Conservation (phyloP, 108 stramenopile genomes). For the Cyclotella distinguenda region DNA sequence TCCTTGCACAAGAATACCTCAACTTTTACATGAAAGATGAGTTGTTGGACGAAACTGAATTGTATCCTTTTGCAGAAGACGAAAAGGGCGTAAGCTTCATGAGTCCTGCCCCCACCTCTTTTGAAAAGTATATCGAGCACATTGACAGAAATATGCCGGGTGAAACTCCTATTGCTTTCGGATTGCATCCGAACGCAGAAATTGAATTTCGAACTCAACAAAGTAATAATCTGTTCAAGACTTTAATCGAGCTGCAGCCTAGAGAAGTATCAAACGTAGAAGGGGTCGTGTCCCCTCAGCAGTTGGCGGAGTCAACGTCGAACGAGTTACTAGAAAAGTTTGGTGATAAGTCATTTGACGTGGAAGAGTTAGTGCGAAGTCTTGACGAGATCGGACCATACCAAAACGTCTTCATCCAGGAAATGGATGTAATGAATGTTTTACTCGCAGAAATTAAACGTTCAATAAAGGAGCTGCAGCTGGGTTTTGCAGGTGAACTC, state of each 20-base stretch:
- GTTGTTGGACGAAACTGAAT: slow-evolving; percentile 88
- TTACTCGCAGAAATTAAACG: slow-evolving; percentile 78
- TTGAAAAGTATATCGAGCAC: slow-evolving; percentile 91
- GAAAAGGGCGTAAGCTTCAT: slow-evolving; percentile 85
- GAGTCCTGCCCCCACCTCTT: slow-evolving; percentile 81
- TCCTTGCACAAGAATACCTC: slow-evolving; percentile 84
- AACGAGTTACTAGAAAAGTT: slow-evolving; percentile 78
- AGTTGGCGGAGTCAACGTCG: slow-evolving; percentile 60
- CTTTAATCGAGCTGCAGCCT: slow-evolving; percentile 58
- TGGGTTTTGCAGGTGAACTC: slow-evolving; percentile 89
- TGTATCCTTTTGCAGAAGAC: slow-evolving; percentile 88
- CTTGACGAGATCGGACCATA: slow-evolving; percentile 87
- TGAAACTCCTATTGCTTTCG: slow-evolving; percentile 92
- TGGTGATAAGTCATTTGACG: slow-evolving; percentile 82
- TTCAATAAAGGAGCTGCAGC: slow-evolving; percentile 81
- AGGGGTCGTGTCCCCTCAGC: slow-evolving; percentile 49
- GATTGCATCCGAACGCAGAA: slow-evolving; percentile 93
- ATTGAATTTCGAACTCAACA: slow-evolving; percentile 91
- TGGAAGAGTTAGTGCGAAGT: slow-evolving; percentile 67
- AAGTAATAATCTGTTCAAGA: slow-evolving; percentile 67
- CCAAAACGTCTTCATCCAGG: slow-evolving; percentile 90
- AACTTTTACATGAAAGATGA: slow-evolving; percentile 94
- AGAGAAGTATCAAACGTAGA: slow-evolving; percentile 45
- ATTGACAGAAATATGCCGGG: slow-evolving; percentile 73
- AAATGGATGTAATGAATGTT: slow-evolving; percentile 91